Percentiles rank a stretch among this genome's conserved stretches.
These are phyloP conservation scores for Phytophthora meadii DNA, from an alignment of 352 stramenopile genomes.

Conservation along the genomic window DNA sequence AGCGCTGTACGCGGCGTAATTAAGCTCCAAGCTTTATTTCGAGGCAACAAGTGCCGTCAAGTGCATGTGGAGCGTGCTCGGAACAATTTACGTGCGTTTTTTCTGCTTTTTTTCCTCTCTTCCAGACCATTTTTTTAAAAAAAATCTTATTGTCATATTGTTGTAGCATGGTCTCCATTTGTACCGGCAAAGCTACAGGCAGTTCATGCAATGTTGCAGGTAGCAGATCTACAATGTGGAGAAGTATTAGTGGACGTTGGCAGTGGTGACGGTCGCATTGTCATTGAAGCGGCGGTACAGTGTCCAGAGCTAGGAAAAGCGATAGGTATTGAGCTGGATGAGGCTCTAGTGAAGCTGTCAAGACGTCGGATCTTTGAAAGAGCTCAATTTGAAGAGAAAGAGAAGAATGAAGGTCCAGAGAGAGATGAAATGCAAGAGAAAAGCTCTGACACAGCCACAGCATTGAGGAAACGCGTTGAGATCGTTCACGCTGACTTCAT, in stretches of 20 bases:
- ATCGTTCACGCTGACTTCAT: constrained; percentile 69
- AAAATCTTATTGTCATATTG: neutral
- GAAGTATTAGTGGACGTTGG: constrained; percentile 73
- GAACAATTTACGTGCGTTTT: constrained; percentile 52
- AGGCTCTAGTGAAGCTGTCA: constrained; percentile 56
- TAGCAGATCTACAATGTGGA: constrained; percentile 43
- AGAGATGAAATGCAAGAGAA: constrained; percentile 6
- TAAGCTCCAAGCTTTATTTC: constrained; percentile 66
- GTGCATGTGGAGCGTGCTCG: constrained; percentile 66
- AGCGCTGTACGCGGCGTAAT: constrained; percentile 24
- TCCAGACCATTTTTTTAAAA: neutral
- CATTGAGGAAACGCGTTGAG: constrained; percentile 27
- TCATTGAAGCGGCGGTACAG: constrained; percentile 46
- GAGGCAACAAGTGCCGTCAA: constrained; percentile 53
- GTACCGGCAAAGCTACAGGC: constrained; percentile 68
- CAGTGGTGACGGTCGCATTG: constrained; percentile 67
- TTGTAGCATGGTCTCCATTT: constrained; percentile 72
- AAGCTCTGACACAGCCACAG: neutral
- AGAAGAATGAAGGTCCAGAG: neutral
- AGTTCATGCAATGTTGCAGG: constrained; percentile 54
- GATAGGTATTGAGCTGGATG: constrained; percentile 65
- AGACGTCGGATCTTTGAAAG: constrained; percentile 33
- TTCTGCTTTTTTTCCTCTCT: neutral
- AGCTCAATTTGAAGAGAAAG: constrained; percentile 1
- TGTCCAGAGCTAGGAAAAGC: constrained; percentile 34